phyloP scores from a whole-genome alignment of 163 green algal genomes.

The Scenedesmus sp. region DNA sequence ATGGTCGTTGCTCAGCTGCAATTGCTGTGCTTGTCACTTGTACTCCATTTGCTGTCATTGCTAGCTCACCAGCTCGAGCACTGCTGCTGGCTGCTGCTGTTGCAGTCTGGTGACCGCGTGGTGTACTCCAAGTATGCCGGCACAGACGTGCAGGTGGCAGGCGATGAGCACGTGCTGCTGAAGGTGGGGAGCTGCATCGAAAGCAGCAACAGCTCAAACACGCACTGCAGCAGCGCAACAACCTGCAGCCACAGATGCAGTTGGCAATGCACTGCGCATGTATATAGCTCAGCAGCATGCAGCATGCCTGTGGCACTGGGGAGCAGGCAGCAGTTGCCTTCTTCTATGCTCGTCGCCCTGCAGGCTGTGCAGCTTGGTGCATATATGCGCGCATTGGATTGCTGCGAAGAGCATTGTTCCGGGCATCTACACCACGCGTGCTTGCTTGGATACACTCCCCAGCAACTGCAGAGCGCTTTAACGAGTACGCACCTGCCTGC shows the following conservation, averaged over 20 bases:
- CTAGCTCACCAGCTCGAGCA: no score
- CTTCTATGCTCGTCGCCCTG: no score
- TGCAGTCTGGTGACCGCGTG: constrained; percentile 89
- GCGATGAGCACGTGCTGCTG: constrained; percentile 87
- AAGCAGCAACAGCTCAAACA: no score
- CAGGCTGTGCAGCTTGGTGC: no score
- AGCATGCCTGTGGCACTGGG: background rate
- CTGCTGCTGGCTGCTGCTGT: background rate
- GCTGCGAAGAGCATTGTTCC: no score
- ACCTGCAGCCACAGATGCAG: no score
- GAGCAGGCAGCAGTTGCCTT: no score
- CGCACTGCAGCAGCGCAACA: background rate
- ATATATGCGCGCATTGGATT: no score
- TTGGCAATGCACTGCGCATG: background rate
- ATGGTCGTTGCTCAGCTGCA: no score
- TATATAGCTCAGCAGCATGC: background rate
- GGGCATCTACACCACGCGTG: background rate
- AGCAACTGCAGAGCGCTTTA: background rate
- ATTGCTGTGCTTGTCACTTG: no score
- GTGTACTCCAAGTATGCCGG: constrained; percentile 98
- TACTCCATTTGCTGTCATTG: background rate
- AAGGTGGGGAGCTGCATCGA: constrained; percentile 74
- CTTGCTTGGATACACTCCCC: background rate
- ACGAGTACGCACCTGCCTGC: background rate
- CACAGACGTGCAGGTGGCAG: constrained; percentile 87